These are phyloP conservation scores for Termitomyces sp. DNA, from an alignment of 768 basidiomycete species.

Conservation along the genomic window DNA sequence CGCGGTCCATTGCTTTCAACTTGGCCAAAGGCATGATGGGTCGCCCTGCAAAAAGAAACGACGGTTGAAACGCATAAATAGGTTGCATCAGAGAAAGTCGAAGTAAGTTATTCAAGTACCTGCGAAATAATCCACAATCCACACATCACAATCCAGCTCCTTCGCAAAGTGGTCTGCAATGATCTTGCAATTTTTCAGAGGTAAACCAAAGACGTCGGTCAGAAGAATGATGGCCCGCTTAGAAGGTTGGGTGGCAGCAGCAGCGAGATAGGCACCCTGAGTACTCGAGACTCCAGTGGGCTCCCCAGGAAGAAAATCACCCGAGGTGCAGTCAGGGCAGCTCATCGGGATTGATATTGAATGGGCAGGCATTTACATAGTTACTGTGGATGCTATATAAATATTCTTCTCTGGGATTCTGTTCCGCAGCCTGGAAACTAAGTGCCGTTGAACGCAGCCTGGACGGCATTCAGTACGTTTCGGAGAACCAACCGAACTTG, in stretches of 20 bases:
- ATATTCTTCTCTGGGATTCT: too few relatives aligned
- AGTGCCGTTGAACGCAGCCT: too few relatives aligned
- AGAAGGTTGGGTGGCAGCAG: conserved; percentile 22
- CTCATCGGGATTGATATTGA: conserved; percentile 27
- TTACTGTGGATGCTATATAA: too few relatives aligned
- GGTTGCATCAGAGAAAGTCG: too few relatives aligned
- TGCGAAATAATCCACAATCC: conserved; percentile 55
- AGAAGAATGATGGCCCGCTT: conserved; percentile 44
- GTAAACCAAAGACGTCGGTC: conserved; percentile 55
- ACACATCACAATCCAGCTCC: conserved; percentile 49
- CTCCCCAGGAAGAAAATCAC: conserved; percentile 42
- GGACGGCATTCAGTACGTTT: too few relatives aligned
- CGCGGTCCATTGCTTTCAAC: conserved; percentile 5
- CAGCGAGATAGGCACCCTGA: conserved; percentile 42
- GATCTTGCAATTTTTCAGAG: conserved; percentile 49
- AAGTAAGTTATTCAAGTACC: conserved; percentile 27
- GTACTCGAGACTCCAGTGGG: conserved; percentile 39
- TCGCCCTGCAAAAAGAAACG: background rate
- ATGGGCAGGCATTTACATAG: background rate
- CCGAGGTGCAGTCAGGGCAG: conserved; percentile 45
- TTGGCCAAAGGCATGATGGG: conserved; percentile 9
- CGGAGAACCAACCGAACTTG: too few relatives aligned
- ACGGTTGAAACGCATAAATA: too few relatives aligned
- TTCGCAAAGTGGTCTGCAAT: conserved; percentile 48
- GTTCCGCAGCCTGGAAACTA: too few relatives aligned